Conservation (phyloP, 208 protist genomes). For the Trichomonas vaginalis region DNA sequence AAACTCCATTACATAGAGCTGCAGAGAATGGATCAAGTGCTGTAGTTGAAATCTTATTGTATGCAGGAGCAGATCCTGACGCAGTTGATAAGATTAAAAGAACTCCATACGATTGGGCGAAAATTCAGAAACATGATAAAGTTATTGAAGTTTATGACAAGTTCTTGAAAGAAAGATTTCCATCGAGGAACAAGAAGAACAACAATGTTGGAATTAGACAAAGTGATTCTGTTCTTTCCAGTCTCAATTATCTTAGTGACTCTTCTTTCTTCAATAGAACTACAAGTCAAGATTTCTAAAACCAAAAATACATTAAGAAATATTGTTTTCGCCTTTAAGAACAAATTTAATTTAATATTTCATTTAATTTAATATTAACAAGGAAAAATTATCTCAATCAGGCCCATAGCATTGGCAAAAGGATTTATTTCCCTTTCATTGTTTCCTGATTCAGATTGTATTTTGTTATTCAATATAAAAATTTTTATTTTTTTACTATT, state of each 20-base stretch:
- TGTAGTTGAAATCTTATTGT: background rate
- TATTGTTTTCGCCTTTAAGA: too few species aligned
- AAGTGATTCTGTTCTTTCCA: background rate
- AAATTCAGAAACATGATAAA: background rate
- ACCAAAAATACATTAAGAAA: too few species aligned
- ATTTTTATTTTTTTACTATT: too few species aligned
- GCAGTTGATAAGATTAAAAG: background rate
- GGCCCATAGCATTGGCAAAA: too few species aligned
- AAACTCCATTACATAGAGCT: background rate
- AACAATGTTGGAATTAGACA: background rate
- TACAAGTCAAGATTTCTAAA: background rate
- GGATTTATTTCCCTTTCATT: too few species aligned
- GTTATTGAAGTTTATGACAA: background rate
- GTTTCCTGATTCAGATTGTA: too few species aligned
- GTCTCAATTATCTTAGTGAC: background rate
- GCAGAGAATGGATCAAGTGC: background rate
- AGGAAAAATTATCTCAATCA: too few species aligned
- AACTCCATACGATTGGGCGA: background rate
- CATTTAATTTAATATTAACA: too few species aligned
- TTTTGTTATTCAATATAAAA: too few species aligned
- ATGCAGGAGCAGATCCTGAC: background rate
- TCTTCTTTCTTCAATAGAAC: background rate
- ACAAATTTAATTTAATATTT: too few species aligned
- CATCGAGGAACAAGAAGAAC: background rate
- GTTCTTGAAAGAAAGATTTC: background rate